phyloP scores from a whole-genome alignment of 78 protist species.

The Dictyostelium brefeldianum region DNA sequence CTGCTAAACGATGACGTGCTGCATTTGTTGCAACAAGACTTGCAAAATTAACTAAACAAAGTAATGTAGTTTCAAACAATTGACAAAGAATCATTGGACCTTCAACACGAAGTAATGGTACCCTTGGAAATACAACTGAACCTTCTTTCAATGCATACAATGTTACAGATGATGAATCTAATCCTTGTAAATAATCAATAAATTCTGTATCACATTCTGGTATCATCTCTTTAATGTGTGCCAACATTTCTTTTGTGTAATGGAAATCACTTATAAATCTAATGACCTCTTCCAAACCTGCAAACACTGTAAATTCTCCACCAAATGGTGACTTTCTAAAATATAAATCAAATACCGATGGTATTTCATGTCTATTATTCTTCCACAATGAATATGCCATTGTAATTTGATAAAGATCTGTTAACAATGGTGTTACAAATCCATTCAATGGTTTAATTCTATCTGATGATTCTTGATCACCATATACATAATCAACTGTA shows the following conservation, averaged over 20 bases:
- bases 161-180: conserved; percentile 33
- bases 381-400: conserved; percentile 94
- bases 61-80: conserved; percentile 94
- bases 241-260: conserved; percentile 79
- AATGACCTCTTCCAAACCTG: conserved; percentile 92
- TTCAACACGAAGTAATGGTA: conserved; percentile 92
- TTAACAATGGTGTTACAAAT: conserved; percentile 86
- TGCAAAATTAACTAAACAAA: conserved; percentile 92
- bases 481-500: conserved; percentile 58
- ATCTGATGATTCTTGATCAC: neutral
- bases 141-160: conserved; percentile 91
- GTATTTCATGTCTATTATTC: conserved; percentile 76
- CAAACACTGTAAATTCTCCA: conserved; percentile 95
- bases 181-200: conserved; percentile 75
- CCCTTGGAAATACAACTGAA: conserved; percentile 89
- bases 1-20: conserved; percentile 88
- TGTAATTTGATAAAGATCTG: conserved; percentile 92
- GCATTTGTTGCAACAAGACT: conserved; percentile 95
- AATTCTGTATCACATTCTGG: conserved; percentile 82
- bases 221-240: conserved; percentile 67
- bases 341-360: conserved; percentile 94
- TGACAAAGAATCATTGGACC: conserved; percentile 97
- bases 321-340: conserved; percentile 95
- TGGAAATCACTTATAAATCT: conserved; percentile 63
- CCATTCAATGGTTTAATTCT: conserved; percentile 72